Evolutionary conservation across 129 eudicot species (phyloP).

Genomic region (Dittrichia graveolens): DNA sequence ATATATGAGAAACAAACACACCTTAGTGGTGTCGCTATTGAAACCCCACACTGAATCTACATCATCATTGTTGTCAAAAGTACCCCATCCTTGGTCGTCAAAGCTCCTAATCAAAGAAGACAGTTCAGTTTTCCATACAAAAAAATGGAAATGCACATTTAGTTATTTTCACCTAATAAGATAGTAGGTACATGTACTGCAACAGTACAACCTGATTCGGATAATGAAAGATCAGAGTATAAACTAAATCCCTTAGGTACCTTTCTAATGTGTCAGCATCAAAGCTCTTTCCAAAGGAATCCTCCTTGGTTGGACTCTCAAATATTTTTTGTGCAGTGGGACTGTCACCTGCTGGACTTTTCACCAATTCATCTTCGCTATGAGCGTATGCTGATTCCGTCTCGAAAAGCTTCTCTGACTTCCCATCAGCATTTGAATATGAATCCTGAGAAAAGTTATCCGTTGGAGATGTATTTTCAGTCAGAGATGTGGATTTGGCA

Average conservation of each 20-base stretch:
- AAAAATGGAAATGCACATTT: neutral
- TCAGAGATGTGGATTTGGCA: conserved; percentile 48
- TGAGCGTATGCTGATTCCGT: conserved; percentile 61
- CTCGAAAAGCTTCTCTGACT: conserved; percentile 66
- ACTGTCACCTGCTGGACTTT: conserved; percentile 71
- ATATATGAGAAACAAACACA: conserved; percentile 30
- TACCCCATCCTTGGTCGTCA: conserved; percentile 89
- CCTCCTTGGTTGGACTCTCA: conserved; percentile 71
- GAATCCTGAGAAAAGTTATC: conserved; percentile 54
- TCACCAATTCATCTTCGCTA: conserved; percentile 80
- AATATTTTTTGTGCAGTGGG: conserved; percentile 54
- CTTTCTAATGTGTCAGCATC: conserved; percentile 72
- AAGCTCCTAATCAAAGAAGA: conserved; percentile 53
- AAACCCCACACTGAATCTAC: conserved; percentile 97
- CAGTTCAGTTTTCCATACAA: conserved; percentile 10
- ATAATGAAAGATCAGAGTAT: neutral
- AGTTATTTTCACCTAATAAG: neutral
- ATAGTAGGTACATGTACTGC: neutral
- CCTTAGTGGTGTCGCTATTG: conserved; percentile 57
- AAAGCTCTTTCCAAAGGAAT: conserved; percentile 65
- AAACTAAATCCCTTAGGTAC: conserved; percentile 35
- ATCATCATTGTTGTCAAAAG: conserved; percentile 86
- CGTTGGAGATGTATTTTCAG: conserved; percentile 49
- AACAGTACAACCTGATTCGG: neutral
- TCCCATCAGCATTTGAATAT: conserved; percentile 52